phyloP scores from a whole-genome alignment of 352 stramenopile genomes.

The Globisporangium mamillatum region DNA sequence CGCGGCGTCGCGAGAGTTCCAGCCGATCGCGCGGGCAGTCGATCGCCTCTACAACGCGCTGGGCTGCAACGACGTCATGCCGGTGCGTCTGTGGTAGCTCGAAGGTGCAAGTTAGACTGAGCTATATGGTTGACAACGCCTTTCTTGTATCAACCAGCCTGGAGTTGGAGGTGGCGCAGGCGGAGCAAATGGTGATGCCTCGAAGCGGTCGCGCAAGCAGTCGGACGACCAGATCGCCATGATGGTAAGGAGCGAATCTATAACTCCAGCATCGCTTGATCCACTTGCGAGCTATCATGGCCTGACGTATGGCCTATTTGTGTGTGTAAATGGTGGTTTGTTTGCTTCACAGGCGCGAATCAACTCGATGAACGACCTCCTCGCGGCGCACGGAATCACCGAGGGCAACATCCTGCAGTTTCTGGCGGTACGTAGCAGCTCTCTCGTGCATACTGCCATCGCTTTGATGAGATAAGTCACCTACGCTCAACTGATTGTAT shows the following conservation, averaged over 20 bases:
- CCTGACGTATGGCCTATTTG: neutral
- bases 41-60: conserved; percentile 77
- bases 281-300: neutral
- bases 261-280: neutral
- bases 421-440: conserved; percentile 37
- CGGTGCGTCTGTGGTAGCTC: conserved; percentile 24
- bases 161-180: conserved; percentile 11
- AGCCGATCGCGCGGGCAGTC: conserved; percentile 64
- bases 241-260: conserved; percentile 37
- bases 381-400: conserved; percentile 73
- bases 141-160: conserved; percentile 3
- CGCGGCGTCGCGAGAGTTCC: conserved; percentile 61
- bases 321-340: neutral
- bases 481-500: neutral
- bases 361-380: conserved; percentile 84
- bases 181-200: conserved; percentile 28
- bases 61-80: conserved; percentile 79
- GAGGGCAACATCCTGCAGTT: conserved; percentile 85
- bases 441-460: neutral
- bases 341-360: conserved; percentile 49
- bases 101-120: neutral
- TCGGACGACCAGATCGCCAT: conserved; percentile 73
- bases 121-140: neutral
- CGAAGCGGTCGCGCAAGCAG: conserved; percentile 55
- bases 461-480: neutral